These are phyloP conservation scores for Annulohypoxylon truncatum DNA, from an alignment of 2,329 filamentous ascomycete genomes.

Conservation along the genomic window DNA sequence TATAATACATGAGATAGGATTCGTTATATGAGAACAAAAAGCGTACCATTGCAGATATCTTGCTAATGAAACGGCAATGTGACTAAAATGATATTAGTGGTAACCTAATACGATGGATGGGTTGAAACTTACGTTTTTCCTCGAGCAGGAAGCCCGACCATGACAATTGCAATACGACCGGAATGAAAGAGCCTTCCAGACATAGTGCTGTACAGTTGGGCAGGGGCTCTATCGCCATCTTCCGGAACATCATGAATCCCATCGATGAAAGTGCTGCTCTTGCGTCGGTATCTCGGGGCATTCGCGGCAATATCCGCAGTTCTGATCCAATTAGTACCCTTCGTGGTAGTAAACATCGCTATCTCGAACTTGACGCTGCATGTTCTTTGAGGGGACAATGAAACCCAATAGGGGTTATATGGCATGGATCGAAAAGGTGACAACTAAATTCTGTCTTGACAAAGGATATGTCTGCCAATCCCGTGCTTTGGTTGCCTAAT, in stretches of 20 bases:
- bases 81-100: constrained; percentile 60
- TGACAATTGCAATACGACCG: constrained; percentile 95
- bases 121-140: constrained; percentile 82
- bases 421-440: constrained; percentile 4
- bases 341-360: constrained; percentile 37
- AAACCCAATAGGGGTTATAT: neutral
- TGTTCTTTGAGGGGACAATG: constrained; percentile 12
- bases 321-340: constrained; percentile 59
- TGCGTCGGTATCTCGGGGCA: constrained; percentile 87
- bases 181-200: constrained; percentile 97
- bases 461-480: neutral
- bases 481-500: neutral
- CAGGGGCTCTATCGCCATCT: constrained; percentile 85
- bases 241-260: constrained; percentile 94
- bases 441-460: constrained; percentile 5
- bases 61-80: constrained; percentile 94
- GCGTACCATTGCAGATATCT: constrained; percentile 89
- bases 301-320: constrained; percentile 93
- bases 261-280: constrained; percentile 96
- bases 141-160: constrained; percentile 92
- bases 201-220: constrained; percentile 98
- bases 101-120: neutral
- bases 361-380: constrained; percentile 38
- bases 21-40: neutral
- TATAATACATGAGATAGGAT: constrained; percentile 49